These are phyloP conservation scores for Colletotrichum spaethianum DNA, from an alignment of 2,329 filamentous ascomycete genomes.

Conservation along the genomic window DNA sequence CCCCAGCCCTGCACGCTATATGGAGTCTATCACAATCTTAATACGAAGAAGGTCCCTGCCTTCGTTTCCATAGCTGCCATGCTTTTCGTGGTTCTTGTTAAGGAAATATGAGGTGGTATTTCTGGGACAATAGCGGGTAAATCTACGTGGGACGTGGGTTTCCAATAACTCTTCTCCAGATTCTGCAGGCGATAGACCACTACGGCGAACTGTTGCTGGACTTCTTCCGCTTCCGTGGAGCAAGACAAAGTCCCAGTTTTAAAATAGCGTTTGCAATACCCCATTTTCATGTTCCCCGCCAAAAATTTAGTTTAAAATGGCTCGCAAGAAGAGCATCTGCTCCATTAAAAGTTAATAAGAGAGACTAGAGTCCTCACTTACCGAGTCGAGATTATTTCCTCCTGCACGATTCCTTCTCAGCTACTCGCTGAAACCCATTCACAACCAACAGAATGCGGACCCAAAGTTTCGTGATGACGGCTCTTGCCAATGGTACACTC, in stretches of 20 bases:
- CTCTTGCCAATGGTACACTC: conserved; percentile 24
- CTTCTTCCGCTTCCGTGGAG: background rate
- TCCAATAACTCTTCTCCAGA: background rate
- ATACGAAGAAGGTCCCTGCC: conserved; percentile 28
- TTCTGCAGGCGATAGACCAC: no score
- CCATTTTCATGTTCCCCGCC: conserved; percentile 1
- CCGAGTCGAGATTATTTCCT: background rate
- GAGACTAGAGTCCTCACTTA: background rate
- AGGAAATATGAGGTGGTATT: background rate
- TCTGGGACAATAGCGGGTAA: background rate
- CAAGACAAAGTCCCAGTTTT: background rate
- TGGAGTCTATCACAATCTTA: conserved; percentile 15
- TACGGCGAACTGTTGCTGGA: background rate
- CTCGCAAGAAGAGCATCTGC: background rate
- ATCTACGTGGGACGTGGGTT: background rate
- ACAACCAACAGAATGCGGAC: conserved; percentile 21
- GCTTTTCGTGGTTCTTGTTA: no score
- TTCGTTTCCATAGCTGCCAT: no score
- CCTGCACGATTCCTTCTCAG: conserved; percentile 6
- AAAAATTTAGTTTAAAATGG: background rate
- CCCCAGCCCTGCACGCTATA: conserved; percentile 8
- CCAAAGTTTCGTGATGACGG: conserved; percentile 17
- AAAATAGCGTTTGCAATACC: conserved; percentile 22
- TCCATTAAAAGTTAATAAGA: background rate
- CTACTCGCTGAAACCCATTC: no score